Evolutionary conservation across 2,329 filamentous ascomycete species (phyloP), one percentile per base, ranked within the genome.

Genomic region (Cryphonectria carpinicola): DNA sequence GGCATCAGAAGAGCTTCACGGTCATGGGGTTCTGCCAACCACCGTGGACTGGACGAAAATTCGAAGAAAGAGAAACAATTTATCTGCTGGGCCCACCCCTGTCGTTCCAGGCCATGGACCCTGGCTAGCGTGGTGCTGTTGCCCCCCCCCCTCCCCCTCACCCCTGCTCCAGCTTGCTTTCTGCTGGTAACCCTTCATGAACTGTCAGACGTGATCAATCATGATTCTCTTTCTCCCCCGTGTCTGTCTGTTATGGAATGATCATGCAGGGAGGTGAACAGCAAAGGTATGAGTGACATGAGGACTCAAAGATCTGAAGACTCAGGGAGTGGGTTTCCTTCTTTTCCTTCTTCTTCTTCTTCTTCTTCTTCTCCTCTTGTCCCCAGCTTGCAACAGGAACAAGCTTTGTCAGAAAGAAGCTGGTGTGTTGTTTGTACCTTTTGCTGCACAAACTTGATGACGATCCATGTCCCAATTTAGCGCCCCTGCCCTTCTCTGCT

Each of bases 381-480:
- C 32, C 32, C 32, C 3, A 3, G 32, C 32, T 4, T 32, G 32
- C 28, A 28, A 28, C 28, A 28, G 28, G 58, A 61, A 32, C 35
- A 61, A 61, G 58, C 58, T 61, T 61, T 25, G 58, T 61, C 58
- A 25, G 58, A 61, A 61, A 25, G 58, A 61, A 61, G 32, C 52
- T 61, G 58, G 28, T 61, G 58, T 46, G 61, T 64, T 25, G 61
- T 28, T 46, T 64, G 63, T 52, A 49, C 43, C 62, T 28, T n/a
- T n/a, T 49, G 63, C 49, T 32, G 63, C 63, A 65, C 63, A 46
- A 52, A 32, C 63, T 52, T 65, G 63, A 35, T 52, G 63, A 52
- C 28, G 63, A 65, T 65, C 63, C 63, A 43, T 65, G 63, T 43
- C 63, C 63, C 63, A n/a, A 32, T 25, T 65, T 65, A 65, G 63